These are phyloP conservation scores for Colletotrichum sp. DNA, from an alignment of 2,329 filamentous ascomycete genomes.

Conservation along the genomic window DNA sequence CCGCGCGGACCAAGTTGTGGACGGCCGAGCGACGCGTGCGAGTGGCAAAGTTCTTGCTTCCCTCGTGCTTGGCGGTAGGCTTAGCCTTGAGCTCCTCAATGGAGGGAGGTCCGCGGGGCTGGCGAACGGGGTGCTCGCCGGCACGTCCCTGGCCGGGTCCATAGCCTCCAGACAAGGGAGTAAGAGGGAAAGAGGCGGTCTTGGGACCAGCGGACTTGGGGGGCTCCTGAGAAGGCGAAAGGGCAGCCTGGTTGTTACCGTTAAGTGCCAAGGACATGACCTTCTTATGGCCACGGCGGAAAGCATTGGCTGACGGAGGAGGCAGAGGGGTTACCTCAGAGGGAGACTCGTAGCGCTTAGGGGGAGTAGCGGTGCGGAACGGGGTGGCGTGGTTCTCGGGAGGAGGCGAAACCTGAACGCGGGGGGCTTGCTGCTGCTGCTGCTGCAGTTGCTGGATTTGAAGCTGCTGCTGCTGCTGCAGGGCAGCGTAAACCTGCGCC, in stretches of 20 bases:
- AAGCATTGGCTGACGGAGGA: conserved; percentile 87
- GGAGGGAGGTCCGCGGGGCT: conserved; percentile 89
- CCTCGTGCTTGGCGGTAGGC: conserved; percentile 91
- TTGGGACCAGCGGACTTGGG: conserved; percentile 74
- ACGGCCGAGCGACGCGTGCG: conserved; percentile 92
- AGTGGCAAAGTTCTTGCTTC: conserved; percentile 96
- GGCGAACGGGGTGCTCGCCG: conserved; percentile 91
- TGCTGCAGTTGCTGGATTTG: conserved; percentile 57
- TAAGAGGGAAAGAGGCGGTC: conserved; percentile 79
- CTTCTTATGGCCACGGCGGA: conserved; percentile 95
- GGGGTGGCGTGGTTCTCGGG: conserved; percentile 59
- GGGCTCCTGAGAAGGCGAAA: conserved; percentile 45
- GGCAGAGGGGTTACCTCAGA: conserved; percentile 74
- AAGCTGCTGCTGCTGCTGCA: conserved; percentile 43
- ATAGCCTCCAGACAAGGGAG: conserved; percentile 83
- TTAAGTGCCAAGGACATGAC: conserved; percentile 74
- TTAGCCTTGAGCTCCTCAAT: conserved; percentile 89
- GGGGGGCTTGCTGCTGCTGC: conserved; percentile 66
- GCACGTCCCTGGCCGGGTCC: conserved; percentile 91
- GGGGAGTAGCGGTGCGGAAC: conserved; percentile 69
- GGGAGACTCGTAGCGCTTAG: conserved; percentile 72
- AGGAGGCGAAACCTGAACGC: conserved; percentile 83
- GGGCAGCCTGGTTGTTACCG: conserved; percentile 49
- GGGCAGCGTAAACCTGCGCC: not conserved
- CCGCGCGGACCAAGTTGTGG: conserved; percentile 88